A percentile compares a stretch with the other conserved stretches of the same genome.
phyloP scores from a whole-genome alignment of 2,329 filamentous ascomycete genomes.

The Pseudogymnoascus verrucosus region DNA sequence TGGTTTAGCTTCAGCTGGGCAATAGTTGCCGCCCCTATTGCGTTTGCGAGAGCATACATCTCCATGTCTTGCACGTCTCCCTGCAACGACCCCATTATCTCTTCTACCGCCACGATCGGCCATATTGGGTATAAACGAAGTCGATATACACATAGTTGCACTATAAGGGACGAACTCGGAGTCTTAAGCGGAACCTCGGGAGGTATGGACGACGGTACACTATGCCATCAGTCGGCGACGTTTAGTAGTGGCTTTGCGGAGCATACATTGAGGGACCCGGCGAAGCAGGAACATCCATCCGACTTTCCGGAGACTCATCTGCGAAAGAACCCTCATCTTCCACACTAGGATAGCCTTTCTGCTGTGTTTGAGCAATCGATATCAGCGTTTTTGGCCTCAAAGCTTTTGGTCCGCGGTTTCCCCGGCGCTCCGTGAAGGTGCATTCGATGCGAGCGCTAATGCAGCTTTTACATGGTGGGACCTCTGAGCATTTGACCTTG shows the following conservation, averaged over 20 bases:
- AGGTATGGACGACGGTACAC: background rate
- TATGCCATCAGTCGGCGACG: background rate
- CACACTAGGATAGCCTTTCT: background rate
- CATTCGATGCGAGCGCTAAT: slow-evolving; percentile 37
- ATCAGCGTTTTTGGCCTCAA: slow-evolving; percentile 38
- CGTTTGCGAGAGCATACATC: slow-evolving; percentile 35
- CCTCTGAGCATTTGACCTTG: slow-evolving; percentile 43
- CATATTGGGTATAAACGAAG: slow-evolving; percentile 45
- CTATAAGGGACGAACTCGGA: slow-evolving; percentile 17
- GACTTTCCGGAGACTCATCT: background rate
- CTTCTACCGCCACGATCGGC: slow-evolving; percentile 41
- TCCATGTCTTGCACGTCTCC: slow-evolving; percentile 28
- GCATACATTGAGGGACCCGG: background rate
- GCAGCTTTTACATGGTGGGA: slow-evolving; percentile 39
- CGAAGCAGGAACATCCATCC: background rate
- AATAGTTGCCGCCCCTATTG: slow-evolving; percentile 40
- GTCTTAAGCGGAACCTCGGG: slow-evolving; percentile 9
- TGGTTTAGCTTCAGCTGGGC: slow-evolving; percentile 39
- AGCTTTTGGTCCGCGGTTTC: slow-evolving; percentile 38
- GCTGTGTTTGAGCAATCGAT: slow-evolving; percentile 32
- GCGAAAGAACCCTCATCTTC: background rate
- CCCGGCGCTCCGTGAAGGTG: slow-evolving; percentile 40
- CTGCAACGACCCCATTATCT: slow-evolving; percentile 33
- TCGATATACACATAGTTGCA: slow-evolving; percentile 29
- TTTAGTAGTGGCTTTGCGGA: background rate